Conservation (phyloP, 108 stramenopile genomes). For the Parmales sp. region DNA sequence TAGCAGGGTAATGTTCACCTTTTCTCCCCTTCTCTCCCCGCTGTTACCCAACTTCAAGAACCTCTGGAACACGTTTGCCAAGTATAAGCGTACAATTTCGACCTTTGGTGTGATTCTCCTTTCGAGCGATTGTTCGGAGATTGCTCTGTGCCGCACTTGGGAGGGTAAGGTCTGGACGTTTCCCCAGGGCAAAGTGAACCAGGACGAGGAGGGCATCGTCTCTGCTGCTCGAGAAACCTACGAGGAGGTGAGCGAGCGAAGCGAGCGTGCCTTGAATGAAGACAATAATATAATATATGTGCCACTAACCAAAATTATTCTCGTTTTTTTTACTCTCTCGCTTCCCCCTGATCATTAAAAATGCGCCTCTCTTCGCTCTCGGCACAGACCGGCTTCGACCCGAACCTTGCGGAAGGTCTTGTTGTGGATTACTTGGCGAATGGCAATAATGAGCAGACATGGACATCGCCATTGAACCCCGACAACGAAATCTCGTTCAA, state of each 20-base stretch:
- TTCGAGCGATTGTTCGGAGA: slow-evolving; percentile 39
- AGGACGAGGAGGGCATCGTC: slow-evolving; percentile 56
- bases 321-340: not conserved
- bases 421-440: slow-evolving; percentile 19
- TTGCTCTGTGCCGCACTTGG: slow-evolving; percentile 53
- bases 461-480: slow-evolving; percentile 17
- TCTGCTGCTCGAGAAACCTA: slow-evolving; percentile 74
- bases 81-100: slow-evolving; percentile 64
- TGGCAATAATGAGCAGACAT: not conserved
- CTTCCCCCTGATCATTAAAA: not conserved
- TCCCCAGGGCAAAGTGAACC: slow-evolving; percentile 76
- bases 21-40: slow-evolving; percentile 44
- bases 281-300: no score
- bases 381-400: slow-evolving; percentile 73
- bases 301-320: no score
- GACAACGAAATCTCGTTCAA: slow-evolving; percentile 38
- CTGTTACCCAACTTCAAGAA: slow-evolving; percentile 34
- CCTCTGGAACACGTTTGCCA: slow-evolving; percentile 58
- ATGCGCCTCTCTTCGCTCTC: not conserved
- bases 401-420: slow-evolving; percentile 28
- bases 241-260: slow-evolving; percentile 31
- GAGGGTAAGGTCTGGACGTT: slow-evolving; percentile 63
- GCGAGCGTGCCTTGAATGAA: not conserved
- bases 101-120: slow-evolving; percentile 71
- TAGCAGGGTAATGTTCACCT: slow-evolving; percentile 50